These are phyloP conservation scores for Sporothrix schenckii DNA, from an alignment of 2,329 filamentous ascomycete species.

Conservation along the genomic window DNA sequence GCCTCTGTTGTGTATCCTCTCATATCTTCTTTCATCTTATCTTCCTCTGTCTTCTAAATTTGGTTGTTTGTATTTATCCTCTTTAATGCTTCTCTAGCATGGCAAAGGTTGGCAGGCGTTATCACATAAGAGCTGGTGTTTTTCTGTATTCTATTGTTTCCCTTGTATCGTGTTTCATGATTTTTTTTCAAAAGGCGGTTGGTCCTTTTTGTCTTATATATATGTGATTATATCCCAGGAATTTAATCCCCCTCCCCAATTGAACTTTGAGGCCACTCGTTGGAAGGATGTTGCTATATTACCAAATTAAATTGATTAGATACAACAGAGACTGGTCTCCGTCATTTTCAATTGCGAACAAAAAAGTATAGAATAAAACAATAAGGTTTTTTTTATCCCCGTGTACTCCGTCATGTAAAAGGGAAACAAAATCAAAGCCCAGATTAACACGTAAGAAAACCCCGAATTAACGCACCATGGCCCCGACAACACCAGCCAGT, in stretches of 20 bases:
- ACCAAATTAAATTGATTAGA: not conserved
- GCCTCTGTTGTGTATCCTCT: not conserved
- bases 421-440: not conserved
- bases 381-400: not conserved
- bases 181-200: not conserved
- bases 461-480: slow-evolving; percentile 44
- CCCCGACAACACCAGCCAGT: slow-evolving; percentile 65
- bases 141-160: no score
- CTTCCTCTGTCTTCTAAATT: not conserved
- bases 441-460: not conserved
- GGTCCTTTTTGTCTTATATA: slow-evolving; percentile 4
- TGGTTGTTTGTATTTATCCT: slow-evolving; percentile 1
- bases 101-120: slow-evolving; percentile 28
- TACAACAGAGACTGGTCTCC: no score
- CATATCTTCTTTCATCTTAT: not conserved
- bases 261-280: not conserved
- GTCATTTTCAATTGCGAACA: no score
- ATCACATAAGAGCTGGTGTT: slow-evolving; percentile 10
- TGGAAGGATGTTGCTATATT: not conserved
- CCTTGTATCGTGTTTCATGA: not conserved
- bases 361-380: no score
- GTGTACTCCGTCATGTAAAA: not conserved
- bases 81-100: slow-evolving; percentile 23
- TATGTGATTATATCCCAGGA: not conserved
- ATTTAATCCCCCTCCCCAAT: not conserved